Evolutionary conservation across 2,329 filamentous ascomycete genomes (phyloP).

Genomic region (Cordyceps fumosorosea): DNA sequence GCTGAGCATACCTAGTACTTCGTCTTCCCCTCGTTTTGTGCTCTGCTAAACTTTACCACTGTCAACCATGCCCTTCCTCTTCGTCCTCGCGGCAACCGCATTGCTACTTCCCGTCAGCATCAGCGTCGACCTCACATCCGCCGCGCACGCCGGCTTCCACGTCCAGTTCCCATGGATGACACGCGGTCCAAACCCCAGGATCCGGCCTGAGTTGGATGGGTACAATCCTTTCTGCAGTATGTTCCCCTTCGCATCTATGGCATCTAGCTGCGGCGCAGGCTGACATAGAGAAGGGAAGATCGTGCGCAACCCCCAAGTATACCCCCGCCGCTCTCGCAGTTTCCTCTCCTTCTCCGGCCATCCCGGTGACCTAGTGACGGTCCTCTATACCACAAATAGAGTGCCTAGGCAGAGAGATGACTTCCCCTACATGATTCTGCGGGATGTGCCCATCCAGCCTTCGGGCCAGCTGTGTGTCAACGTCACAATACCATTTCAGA

Average conservation of each 20-base stretch:
- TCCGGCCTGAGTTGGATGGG: neutral
- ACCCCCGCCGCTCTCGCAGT: neutral
- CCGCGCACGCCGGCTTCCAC: conserved; percentile 2
- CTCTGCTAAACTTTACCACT: neutral
- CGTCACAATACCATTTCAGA: neutral
- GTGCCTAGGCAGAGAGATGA: neutral
- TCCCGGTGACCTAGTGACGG: conserved; percentile 1
- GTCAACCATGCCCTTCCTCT: neutral
- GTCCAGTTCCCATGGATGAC: conserved; percentile 6
- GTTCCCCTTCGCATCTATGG: no score
- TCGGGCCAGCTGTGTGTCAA: conserved; percentile 7
- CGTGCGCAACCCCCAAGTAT: neutral
- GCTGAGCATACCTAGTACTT: neutral
- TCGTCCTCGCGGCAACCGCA: neutral
- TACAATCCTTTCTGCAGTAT: conserved; percentile 3
- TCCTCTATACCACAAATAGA: neutral
- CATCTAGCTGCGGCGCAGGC: no score
- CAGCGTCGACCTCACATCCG: neutral
- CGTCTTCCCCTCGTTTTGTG: neutral
- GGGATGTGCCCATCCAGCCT: neutral
- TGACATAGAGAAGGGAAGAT: neutral
- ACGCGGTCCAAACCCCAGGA: neutral
- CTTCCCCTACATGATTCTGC: neutral
- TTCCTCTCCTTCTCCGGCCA: conserved; percentile 6
- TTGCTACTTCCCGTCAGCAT: neutral